Percentiles rank a stretch among this genome's conserved stretches.
These are phyloP conservation scores for Bondarzewia mesenterica DNA, from an alignment of 1,284 basidiomycete species.

Conservation along the genomic window DNA sequence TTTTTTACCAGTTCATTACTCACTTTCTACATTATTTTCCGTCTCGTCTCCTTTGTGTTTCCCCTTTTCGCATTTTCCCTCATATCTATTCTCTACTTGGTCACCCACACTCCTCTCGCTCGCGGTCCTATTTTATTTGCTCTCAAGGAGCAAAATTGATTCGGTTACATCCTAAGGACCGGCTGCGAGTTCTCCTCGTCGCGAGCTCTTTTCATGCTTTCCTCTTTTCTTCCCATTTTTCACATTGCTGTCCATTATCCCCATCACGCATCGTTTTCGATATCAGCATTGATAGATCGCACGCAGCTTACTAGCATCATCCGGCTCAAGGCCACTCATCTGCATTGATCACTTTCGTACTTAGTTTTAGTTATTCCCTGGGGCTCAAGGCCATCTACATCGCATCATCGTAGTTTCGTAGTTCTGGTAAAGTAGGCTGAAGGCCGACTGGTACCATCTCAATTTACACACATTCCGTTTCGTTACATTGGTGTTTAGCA, in stretches of 20 bases:
- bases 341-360: constrained; percentile 6
- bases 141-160: too few species aligned
- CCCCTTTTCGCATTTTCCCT: background rate
- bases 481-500: too few species aligned
- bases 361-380: background rate
- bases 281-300: too few species aligned
- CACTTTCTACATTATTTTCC: background rate
- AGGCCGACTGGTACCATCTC: too few species aligned
- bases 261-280: background rate
- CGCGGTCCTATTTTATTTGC: background rate
- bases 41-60: background rate
- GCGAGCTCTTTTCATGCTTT: constrained; percentile 6
- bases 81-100: background rate
- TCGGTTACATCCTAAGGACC: background rate
- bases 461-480: too few species aligned
- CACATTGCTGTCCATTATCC: background rate
- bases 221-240: constrained; percentile 10
- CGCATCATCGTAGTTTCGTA: too few species aligned
- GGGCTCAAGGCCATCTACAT: too few species aligned
- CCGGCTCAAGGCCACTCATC: constrained; percentile 13
- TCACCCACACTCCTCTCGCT: background rate
- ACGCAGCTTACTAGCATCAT: background rate
- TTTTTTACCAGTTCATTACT: too few species aligned
- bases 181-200: background rate
- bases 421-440: too few species aligned